Evolutionary conservation across 1,284 basidiomycete genomes (phyloP), one percentile per base, ranked within the genome.

Genomic region (Ustilago loliicola): DNA sequence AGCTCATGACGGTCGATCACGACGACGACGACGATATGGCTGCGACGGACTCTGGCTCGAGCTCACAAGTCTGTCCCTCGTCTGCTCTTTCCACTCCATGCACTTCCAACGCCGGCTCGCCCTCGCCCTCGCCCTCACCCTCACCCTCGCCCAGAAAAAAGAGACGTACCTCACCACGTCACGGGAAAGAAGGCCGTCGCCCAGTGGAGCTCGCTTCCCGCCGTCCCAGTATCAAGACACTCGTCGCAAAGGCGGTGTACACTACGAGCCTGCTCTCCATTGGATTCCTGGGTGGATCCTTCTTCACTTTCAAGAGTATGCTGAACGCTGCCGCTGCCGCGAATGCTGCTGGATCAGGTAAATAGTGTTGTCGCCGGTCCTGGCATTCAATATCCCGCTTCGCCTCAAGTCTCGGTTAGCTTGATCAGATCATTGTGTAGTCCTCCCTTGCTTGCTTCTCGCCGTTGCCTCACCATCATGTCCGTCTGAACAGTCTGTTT

Each of bases 231-330:
- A 25, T 66, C 34, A 32, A 47, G 27, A 32, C 25, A 10, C 23
- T 75, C 25, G 30, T 53, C 1, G 36, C 50, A 8, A 75, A 63
- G 57, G 57, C 57, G 0, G 10, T 68, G 23, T 61, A 67, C 23
- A 50, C 65, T 10, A 59, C 68, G 5, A 61, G 65, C 38, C 58
- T 76, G 15, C 59, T 76, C 13, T 71, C 73, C 2, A 51, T 71
- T 7, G 73, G 73, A 21, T 76, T 76, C 59, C 27, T 76, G 13
- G 45, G 57, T 21, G 73, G 73, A 29, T 67, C 65, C 1, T 40
- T 76, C 4, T 76, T 76, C 30, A 76, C 73, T 2, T 76, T 76
- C 65, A 76, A 72, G 65, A 65, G 65, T 38, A 50, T 76, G 68
- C 63, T 76, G 64, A 71, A 72, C 27, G 62, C 73, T 13, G 68